These are phyloP conservation scores for Bryum argenteum DNA, from an alignment of 225 moss, liverwort and hornwort species.

Conservation along the genomic window DNA sequence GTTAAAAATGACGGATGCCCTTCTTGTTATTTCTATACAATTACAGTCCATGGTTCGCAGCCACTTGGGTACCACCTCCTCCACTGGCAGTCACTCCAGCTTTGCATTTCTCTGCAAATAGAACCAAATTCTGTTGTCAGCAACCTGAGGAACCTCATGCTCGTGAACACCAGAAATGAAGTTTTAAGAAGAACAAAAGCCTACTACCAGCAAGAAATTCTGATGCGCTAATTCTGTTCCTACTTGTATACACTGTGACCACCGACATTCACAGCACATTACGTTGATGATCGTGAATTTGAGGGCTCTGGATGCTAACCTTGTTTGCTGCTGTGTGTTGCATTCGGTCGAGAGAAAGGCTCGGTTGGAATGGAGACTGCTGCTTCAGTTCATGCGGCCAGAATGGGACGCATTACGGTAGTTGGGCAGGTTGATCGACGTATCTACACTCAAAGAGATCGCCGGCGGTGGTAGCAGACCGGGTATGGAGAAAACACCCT, in stretches of 20 bases:
- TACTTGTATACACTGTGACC: no score
- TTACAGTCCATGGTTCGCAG: conserved; percentile 24
- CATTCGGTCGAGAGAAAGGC: neutral
- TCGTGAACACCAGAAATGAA: no score
- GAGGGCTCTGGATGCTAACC: conserved; percentile 18
- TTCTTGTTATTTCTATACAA: conserved; percentile 8
- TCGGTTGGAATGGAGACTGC: neutral
- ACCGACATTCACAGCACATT: no score
- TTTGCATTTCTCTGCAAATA: neutral
- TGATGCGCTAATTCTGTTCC: no score
- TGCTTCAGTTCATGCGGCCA: conserved; percentile 16
- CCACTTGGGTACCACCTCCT: conserved; percentile 23
- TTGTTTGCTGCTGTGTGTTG: neutral
- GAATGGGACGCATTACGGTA: neutral
- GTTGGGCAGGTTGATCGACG: neutral
- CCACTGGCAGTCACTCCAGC: conserved; percentile 15
- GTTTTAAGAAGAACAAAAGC: no score
- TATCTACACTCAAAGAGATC: conserved; percentile 14
- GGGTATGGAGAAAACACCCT: neutral
- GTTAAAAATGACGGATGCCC: neutral
- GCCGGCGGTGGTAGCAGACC: neutral
- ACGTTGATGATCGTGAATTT: no score
- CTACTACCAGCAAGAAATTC: no score
- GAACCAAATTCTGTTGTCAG: no score
- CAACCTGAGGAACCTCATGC: neutral